Conservation (phyloP, 495 filamentous ascomycete genomes). For the Penicillium goetzii region DNA sequence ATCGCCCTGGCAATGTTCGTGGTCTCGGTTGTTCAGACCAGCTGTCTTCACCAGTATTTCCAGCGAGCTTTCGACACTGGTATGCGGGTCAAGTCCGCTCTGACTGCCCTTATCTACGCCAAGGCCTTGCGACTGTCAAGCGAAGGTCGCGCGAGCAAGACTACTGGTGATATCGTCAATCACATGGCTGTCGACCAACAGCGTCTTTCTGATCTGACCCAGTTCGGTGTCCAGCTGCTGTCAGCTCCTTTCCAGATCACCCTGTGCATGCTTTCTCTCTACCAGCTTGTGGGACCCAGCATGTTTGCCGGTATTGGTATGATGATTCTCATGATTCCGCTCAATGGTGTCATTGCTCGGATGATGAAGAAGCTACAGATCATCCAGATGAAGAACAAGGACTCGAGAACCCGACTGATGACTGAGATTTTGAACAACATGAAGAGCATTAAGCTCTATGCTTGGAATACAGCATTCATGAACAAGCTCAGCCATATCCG, state of each 20-base stretch:
- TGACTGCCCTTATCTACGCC: slow-evolving; percentile 89
- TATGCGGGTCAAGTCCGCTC: slow-evolving; percentile 89
- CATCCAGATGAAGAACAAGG: slow-evolving; percentile 98
- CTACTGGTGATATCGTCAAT: slow-evolving; percentile 98
- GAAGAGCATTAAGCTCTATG: slow-evolving; percentile 99
- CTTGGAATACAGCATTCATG: slow-evolving; percentile 96
- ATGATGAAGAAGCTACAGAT: slow-evolving; percentile 96
- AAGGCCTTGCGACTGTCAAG: slow-evolving; percentile 91
- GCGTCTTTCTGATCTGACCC: slow-evolving; percentile 89
- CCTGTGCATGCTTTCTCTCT: slow-evolving; percentile 93
- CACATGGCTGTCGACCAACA: slow-evolving; percentile 99
- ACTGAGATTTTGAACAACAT: slow-evolving; percentile 99
- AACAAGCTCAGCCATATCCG: slow-evolving; percentile 93
- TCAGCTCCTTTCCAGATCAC: slow-evolving; percentile 96
- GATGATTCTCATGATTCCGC: slow-evolving; percentile 97
- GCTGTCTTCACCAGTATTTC: slow-evolving; percentile 90
- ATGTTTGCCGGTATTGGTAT: slow-evolving; percentile 96
- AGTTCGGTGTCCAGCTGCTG: slow-evolving; percentile 93
- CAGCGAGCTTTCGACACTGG: slow-evolving; percentile 92
- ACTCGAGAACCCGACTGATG: slow-evolving; percentile 88
- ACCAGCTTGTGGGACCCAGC: slow-evolving; percentile 87
- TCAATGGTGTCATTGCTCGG: slow-evolving; percentile 91
- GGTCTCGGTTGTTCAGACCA: slow-evolving; percentile 82
- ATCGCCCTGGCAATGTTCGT: slow-evolving; percentile 94
- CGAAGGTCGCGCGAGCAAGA: slow-evolving; percentile 87